Conservation (phyloP, 2,329 filamentous ascomycete genomes). For the Pseudofabraea citricarpa region DNA sequence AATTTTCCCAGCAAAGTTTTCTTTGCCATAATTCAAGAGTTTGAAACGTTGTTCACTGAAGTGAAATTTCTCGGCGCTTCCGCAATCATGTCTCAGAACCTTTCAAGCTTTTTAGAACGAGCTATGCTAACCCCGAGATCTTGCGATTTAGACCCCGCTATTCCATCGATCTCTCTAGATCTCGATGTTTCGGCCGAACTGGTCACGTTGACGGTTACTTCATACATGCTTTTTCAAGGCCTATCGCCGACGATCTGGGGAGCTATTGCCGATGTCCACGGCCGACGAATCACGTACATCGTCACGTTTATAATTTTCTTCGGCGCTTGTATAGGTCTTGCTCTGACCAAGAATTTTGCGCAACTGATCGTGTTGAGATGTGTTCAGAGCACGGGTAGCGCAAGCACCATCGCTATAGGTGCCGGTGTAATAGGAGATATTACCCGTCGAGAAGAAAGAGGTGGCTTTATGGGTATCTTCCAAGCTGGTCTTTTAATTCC, state of each 20-base stretch:
- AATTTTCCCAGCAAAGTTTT: too few species aligned
- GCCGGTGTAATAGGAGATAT: slow-evolving; percentile 60
- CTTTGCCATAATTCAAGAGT: too few species aligned
- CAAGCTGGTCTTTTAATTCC: slow-evolving; percentile 25
- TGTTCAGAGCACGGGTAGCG: slow-evolving; percentile 53
- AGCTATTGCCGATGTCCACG: slow-evolving; percentile 43
- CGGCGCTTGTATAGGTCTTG: slow-evolving; percentile 39
- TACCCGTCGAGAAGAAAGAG: slow-evolving; percentile 50
- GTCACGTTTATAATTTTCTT: slow-evolving; percentile 42
- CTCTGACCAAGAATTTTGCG: slow-evolving; percentile 34
- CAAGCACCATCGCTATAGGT: slow-evolving; percentile 52
- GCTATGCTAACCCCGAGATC: too few species aligned
- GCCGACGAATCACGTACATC: slow-evolving; percentile 48
- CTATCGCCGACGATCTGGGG: slow-evolving; percentile 45
- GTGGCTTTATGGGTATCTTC: slow-evolving; percentile 64
- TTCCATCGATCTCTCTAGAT: slow-evolving; percentile 2
- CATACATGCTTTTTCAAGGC: slow-evolving; percentile 45
- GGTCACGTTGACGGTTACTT: slow-evolving; percentile 15
- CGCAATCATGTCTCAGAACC: too few species aligned
- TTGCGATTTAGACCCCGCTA: background rate
- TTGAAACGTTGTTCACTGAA: too few species aligned
- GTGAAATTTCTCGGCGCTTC: too few species aligned
- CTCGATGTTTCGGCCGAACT: slow-evolving; percentile 2
- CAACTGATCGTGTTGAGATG: slow-evolving; percentile 47
- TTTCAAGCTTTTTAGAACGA: too few species aligned